Percentiles rank a stretch among this genome's conserved stretches.
These are phyloP conservation scores for Psilocybe cubensis DNA, from an alignment of 768 basidiomycete species.

Conservation along the genomic window DNA sequence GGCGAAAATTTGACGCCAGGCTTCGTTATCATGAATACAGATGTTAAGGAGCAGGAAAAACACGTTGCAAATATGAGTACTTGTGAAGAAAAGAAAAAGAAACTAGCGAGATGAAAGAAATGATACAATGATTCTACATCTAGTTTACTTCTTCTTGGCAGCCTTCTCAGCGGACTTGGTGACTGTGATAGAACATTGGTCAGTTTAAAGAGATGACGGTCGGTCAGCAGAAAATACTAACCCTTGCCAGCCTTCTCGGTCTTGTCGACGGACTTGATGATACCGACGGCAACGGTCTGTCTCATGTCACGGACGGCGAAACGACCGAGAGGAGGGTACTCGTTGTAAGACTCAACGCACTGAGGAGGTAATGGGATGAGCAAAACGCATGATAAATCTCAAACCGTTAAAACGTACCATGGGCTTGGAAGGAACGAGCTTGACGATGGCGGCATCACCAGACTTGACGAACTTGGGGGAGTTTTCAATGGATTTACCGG, in stretches of 20 bases:
- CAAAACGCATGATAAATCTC: not conserved
- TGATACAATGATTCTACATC: conserved; percentile 74
- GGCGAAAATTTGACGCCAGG: conserved; percentile 26
- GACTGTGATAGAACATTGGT: conserved; percentile 45
- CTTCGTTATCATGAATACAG: conserved; percentile 47
- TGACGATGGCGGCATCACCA: conserved; percentile 99
- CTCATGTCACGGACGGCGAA: conserved; percentile 99
- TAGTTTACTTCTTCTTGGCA: conserved; percentile 91
- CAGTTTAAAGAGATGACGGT: not conserved
- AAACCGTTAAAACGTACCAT: conserved; percentile 74
- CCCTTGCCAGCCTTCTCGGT: conserved; percentile 91
- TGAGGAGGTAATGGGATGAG: conserved; percentile 1
- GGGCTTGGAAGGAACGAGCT: conserved; percentile 95
- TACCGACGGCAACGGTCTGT: conserved; percentile 98
- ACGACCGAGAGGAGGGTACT: conserved; percentile 99
- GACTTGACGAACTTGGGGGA: conserved; percentile 98
- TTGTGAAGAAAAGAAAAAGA: conserved; percentile 47
- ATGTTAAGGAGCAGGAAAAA: conserved; percentile 34
- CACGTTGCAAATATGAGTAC: conserved; percentile 38
- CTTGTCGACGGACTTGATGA: conserved; percentile 98
- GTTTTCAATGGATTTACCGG: conserved; percentile 90
- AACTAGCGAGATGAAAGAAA: conserved; percentile 54
- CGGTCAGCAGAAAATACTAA: conserved; percentile 33
- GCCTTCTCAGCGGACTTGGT: conserved; percentile 98
- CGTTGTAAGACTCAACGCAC: conserved; percentile 79